Evolutionary conservation across 139 green algal genomes (phyloP), one percentile per base, ranked within the genome.

Genomic region (Coccomyxa sp.): DNA sequence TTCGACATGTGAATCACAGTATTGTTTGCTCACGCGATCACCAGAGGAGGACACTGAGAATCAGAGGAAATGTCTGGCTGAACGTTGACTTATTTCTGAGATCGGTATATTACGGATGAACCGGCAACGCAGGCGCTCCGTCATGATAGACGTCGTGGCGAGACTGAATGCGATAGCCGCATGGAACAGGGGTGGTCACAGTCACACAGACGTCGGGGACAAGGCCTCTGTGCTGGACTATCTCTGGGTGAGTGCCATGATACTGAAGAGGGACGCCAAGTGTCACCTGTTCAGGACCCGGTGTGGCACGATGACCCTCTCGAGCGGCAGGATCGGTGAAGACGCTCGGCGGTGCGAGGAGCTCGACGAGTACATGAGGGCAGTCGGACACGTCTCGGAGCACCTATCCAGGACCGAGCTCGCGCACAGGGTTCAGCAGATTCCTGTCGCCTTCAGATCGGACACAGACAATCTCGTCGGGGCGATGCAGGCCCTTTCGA

Each of bases 71-170:
- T 58, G 44, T 58, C 44, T 58, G 44, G 44, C 44, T 58, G 44
- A 58, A 10, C 44, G 44, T 10, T 58, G 44, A 58, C 44, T 58
- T 58, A 58, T 58, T 58, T 58, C 44, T 58, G 44, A 58, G 44
- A 58, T 58, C 44, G 44, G 44, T 58, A 58, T 58, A 58, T 58
- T 58, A 58, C 44, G 44, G 44, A 58, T 58, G 44, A 58, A 58
- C 44, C 44, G 44, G 44, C 44, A 58, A 58, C 44, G 44, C 44
- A 58, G 44, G 44, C 44, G 44, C 44, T 58, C 44, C 44, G 44
- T 58, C 44, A 58, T 58, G 44, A 58, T 58, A 58, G 44, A 58
- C 44, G 44, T 58, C 44, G 44, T 58, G 44, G 44, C 44, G 44
- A 58, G 44, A 58, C 44, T 58, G 12, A 58, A 58, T 58, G 44